These are phyloP conservation scores for Saccharomycopsis sp. DNA, from an alignment of 805 yeast species.

Conservation along the genomic window DNA sequence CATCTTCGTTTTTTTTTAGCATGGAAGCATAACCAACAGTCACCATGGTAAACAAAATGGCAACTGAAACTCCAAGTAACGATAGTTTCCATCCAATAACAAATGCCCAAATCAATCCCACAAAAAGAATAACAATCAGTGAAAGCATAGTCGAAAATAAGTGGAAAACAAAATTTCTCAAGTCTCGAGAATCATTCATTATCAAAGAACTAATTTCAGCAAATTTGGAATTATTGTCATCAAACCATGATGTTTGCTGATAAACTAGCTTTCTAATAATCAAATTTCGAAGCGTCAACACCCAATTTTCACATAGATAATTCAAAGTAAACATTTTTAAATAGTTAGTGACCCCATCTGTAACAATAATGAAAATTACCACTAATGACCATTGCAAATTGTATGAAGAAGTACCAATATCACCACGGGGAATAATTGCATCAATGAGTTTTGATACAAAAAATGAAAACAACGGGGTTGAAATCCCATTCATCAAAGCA, in stretches of 20 bases:
- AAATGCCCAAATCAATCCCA: conserved; percentile 75
- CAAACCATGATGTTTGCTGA: conserved; percentile 51
- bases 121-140: conserved; percentile 43
- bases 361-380: conserved; percentile 53
- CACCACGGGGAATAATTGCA: conserved; percentile 48
- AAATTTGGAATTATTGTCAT: conserved; percentile 32
- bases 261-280: conserved; percentile 43
- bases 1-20: conserved; percentile 49
- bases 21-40: conserved; percentile 46
- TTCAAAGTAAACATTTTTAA: conserved; percentile 44
- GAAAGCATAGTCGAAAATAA: conserved; percentile 50
- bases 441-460: conserved; percentile 63
- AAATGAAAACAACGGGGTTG: conserved; percentile 73
- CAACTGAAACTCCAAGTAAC: conserved; percentile 69
- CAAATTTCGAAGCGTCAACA: conserved; percentile 41
- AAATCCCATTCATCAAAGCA: conserved; percentile 51
- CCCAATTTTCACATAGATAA: conserved; percentile 63
- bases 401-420: conserved; percentile 29
- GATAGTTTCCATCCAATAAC: conserved; percentile 81
- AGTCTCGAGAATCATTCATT: conserved; percentile 76
- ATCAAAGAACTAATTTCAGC: conserved; percentile 58
- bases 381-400: conserved; percentile 60
- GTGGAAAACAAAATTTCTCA: conserved; percentile 57
- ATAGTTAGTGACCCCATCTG: conserved; percentile 55
- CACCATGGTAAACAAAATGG: conserved; percentile 52